Conservation (phyloP, 2,329 filamentous ascomycete genomes). For the Calonectria honghensis region DNA sequence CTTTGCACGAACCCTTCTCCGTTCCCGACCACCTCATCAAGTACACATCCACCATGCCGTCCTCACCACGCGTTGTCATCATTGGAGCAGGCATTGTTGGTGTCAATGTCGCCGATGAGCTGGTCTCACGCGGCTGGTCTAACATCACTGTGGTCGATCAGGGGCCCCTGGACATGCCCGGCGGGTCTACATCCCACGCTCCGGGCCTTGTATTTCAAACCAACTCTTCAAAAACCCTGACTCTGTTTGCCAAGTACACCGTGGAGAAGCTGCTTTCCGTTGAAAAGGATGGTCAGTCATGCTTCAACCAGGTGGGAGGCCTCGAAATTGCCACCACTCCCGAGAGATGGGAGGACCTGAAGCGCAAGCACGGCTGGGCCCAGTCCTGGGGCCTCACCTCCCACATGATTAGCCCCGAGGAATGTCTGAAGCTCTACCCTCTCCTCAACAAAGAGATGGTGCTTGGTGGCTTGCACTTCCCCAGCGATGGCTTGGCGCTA, state of each 20-base stretch:
- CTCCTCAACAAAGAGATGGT: slow-evolving; percentile 71
- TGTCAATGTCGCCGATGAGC: slow-evolving; percentile 78
- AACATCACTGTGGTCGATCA: slow-evolving; percentile 80
- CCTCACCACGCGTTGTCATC: slow-evolving; percentile 59
- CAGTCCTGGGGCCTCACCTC: slow-evolving; percentile 77
- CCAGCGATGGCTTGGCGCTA: slow-evolving; percentile 76
- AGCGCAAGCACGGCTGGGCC: slow-evolving; percentile 77
- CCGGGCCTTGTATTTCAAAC: slow-evolving; percentile 80
- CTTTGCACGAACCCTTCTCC: slow-evolving; percentile 18
- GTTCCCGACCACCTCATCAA: slow-evolving; percentile 2
- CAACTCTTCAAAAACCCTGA: slow-evolving; percentile 75
- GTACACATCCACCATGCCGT: slow-evolving; percentile 39
- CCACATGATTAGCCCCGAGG: slow-evolving; percentile 69
- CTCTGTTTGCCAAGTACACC: slow-evolving; percentile 75
- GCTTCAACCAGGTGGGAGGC: slow-evolving; percentile 79
- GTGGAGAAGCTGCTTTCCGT: slow-evolving; percentile 75
- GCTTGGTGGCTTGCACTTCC: slow-evolving; percentile 76
- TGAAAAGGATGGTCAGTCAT: slow-evolving; percentile 60
- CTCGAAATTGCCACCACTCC: slow-evolving; percentile 78
- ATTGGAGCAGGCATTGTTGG: slow-evolving; percentile 73
- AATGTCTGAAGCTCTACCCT: slow-evolving; percentile 73
- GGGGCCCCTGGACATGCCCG: slow-evolving; percentile 77
- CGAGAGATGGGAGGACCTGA: slow-evolving; percentile 75
- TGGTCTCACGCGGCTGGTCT: slow-evolving; percentile 76
- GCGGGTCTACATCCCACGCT: slow-evolving; percentile 79